Evolutionary conservation across 768 basidiomycete genomes (phyloP).

Genomic region (Sarcodon sp.): DNA sequence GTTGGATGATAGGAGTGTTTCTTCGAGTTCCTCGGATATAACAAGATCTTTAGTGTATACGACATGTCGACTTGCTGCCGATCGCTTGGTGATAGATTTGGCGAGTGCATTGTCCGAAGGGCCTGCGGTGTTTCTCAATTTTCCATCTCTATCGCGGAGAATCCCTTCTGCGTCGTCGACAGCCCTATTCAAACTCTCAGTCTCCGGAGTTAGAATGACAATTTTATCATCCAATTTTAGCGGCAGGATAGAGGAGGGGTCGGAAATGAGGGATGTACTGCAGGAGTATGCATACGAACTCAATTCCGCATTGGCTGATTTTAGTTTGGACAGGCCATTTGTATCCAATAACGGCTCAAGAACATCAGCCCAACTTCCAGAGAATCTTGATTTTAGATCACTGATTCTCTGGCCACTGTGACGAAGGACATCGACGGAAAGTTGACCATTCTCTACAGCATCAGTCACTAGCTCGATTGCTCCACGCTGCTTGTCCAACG

Average conservation of each 20-base stretch:
- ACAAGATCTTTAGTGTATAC: constrained; percentile 25
- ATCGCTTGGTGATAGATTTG: constrained; percentile 19
- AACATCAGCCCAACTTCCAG: constrained; percentile 30
- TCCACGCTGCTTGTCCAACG: constrained; percentile 34
- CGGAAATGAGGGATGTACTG: constrained; percentile 34
- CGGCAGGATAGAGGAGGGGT: constrained; percentile 23
- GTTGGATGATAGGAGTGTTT: constrained; percentile 7
- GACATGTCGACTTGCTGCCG: constrained; percentile 24
- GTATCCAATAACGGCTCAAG: constrained; percentile 11
- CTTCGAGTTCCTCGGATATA: constrained; percentile 2
- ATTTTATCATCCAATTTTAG: constrained; percentile 19
- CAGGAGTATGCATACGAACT: constrained; percentile 33
- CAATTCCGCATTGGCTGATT: constrained; percentile 25
- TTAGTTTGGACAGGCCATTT: constrained; percentile 20
- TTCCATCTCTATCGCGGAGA: constrained; percentile 26
- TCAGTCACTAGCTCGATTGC: constrained; percentile 38
- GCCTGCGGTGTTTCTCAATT: constrained; percentile 42
- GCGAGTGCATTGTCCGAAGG: constrained; percentile 41
- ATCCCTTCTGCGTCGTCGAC: constrained; percentile 44
- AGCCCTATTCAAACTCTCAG: constrained; percentile 46
- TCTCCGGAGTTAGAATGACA: constrained; percentile 31
- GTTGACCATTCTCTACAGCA: constrained; percentile 31
- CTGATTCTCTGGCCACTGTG: constrained; percentile 32
- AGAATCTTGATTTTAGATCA: constrained; percentile 37
- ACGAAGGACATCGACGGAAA: constrained; percentile 25